Evolutionary conservation across 2,329 filamentous ascomycete genomes (phyloP).

Genomic region (Colletotrichum paranaense): DNA sequence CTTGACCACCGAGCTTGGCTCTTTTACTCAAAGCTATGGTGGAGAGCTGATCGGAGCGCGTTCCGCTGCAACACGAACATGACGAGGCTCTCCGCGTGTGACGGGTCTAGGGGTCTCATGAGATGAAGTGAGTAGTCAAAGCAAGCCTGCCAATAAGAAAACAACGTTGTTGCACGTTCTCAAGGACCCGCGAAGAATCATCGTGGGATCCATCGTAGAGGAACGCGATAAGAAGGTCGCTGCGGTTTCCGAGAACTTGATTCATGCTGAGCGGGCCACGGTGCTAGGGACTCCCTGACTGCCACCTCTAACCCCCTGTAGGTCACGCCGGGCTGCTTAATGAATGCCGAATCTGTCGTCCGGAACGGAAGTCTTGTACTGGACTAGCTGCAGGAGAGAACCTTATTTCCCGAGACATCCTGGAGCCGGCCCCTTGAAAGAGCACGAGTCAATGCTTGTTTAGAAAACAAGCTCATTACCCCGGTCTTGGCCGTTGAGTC

Average conservation of each 20-base stretch:
- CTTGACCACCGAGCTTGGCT: no score
- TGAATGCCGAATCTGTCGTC: not conserved
- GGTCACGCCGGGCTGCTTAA: not conserved
- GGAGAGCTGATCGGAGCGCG: no score
- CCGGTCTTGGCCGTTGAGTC: constrained; percentile 10
- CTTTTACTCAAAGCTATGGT: no score
- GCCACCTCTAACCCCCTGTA: not conserved
- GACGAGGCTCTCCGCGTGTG: not conserved
- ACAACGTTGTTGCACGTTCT: constrained; percentile 13
- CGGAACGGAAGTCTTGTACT: not conserved
- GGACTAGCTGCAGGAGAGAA: constrained; percentile 10
- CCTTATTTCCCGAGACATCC: constrained; percentile 6
- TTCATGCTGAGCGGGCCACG: not conserved
- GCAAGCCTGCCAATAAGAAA: constrained; percentile 11
- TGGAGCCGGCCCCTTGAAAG: not conserved
- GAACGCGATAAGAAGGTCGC: not conserved
- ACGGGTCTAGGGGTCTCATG: not conserved
- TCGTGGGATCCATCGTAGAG: not conserved
- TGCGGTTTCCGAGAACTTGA: not conserved
- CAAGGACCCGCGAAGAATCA: not conserved
- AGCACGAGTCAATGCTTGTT: constrained; percentile 32
- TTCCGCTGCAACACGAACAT: not conserved
- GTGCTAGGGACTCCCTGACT: constrained; percentile 1
- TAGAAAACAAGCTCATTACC: constrained; percentile 10
- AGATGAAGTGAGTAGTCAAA: no score